Conservation (phyloP, 2,329 filamentous ascomycete species). For the Penicillium sp. region DNA sequence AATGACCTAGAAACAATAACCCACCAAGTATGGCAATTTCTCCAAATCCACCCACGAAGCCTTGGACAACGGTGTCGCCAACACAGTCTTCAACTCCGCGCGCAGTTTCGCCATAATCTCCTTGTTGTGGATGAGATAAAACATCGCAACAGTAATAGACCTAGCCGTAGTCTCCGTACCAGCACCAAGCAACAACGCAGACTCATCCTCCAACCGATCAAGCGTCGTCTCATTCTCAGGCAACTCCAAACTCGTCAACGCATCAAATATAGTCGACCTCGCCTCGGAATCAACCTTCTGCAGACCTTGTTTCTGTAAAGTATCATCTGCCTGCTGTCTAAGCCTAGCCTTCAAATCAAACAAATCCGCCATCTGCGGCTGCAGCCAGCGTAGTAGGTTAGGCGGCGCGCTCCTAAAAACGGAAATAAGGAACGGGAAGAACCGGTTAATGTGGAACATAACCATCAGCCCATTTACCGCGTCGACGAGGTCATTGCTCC, state of each 20-base stretch:
- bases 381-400: slow-evolving; percentile 19
- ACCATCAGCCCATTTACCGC: slow-evolving; percentile 27
- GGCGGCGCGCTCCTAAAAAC: slow-evolving; percentile 28
- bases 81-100: slow-evolving; percentile 31
- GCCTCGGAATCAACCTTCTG: background rate
- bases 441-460: slow-evolving; percentile 27
- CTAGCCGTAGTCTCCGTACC: slow-evolving; percentile 40
- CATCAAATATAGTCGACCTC: slow-evolving; percentile 29
- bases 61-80: slow-evolving; percentile 24
- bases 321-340: slow-evolving; percentile 19
- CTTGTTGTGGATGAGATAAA: slow-evolving; percentile 29
- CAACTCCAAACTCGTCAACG: slow-evolving; percentile 36
- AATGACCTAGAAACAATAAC: background rate
- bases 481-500: slow-evolving; percentile 27
- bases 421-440: slow-evolving; percentile 32
- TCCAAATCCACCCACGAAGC: slow-evolving; percentile 36
- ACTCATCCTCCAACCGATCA: slow-evolving; percentile 35
- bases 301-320: slow-evolving; percentile 9
- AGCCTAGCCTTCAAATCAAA: slow-evolving; percentile 21
- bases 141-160: slow-evolving; percentile 32
- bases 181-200: slow-evolving; percentile 32
- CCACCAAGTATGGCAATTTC: slow-evolving; percentile 41
- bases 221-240: slow-evolving; percentile 39
- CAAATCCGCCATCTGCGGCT: slow-evolving; percentile 23
- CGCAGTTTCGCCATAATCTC: slow-evolving; percentile 23